phyloP scores from a whole-genome alignment of 805 yeast genomes.

The Wickerhamomyces strasburgensis region DNA sequence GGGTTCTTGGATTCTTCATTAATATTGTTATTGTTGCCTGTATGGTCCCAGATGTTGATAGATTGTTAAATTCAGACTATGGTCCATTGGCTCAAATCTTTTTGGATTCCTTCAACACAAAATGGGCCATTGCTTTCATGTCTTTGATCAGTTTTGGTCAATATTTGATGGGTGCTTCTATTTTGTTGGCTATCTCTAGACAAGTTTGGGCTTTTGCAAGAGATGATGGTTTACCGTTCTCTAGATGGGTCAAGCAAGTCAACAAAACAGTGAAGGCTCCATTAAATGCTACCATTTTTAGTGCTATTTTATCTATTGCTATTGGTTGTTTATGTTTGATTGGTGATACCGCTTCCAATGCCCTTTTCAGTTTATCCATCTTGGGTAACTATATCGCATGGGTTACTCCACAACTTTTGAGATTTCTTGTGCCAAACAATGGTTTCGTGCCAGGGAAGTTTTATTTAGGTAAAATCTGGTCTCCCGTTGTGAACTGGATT shows the following conservation, averaged over 20 bases:
- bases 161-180: constrained; percentile 60
- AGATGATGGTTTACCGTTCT: constrained; percentile 68
- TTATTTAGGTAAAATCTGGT: constrained; percentile 47
- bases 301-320: constrained; percentile 31
- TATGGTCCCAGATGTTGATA: constrained; percentile 39
- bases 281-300: constrained; percentile 49
- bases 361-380: constrained; percentile 38
- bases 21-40: constrained; percentile 51
- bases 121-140: constrained; percentile 64
- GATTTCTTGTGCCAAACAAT: constrained; percentile 39
- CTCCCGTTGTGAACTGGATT: constrained; percentile 41
- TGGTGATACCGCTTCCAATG: constrained; percentile 39
- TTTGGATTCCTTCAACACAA: constrained; percentile 55
- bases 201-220: constrained; percentile 73
- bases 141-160: constrained; percentile 53
- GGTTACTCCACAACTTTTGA: constrained; percentile 34
- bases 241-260: constrained; percentile 51
- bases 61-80: constrained; percentile 39
- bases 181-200: constrained; percentile 56
- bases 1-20: constrained; percentile 53
- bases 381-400: constrained; percentile 40
- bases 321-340: constrained; percentile 37
- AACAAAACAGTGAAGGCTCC: constrained; percentile 55
- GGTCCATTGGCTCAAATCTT: constrained; percentile 67
- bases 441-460: constrained; percentile 64